These are phyloP conservation scores for Darksidea phi DNA, from an alignment of 495 filamentous ascomycete genomes.

Conservation along the genomic window DNA sequence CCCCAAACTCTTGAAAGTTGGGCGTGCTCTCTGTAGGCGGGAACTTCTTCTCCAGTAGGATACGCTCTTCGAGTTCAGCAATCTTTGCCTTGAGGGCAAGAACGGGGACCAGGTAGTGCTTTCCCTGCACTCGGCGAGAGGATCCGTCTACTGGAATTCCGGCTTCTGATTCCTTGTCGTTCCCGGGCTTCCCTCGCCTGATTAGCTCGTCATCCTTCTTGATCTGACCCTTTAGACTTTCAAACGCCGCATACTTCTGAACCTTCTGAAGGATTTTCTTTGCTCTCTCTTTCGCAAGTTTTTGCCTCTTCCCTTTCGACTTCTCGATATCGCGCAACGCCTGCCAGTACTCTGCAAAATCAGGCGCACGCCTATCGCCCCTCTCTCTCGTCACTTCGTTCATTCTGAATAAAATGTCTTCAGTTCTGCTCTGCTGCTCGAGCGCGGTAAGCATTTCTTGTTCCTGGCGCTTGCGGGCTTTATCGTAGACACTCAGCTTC, in stretches of 20 bases:
- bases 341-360: too few relatives aligned
- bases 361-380: too few relatives aligned
- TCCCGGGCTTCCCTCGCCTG: too few relatives aligned
- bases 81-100: neutral
- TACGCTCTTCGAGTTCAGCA: neutral
- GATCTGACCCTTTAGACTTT: neutral
- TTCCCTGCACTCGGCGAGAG: neutral
- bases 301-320: too few relatives aligned
- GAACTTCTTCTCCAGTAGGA: constrained; percentile 3
- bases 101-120: neutral
- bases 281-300: too few relatives aligned
- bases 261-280: too few relatives aligned
- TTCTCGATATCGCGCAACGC: too few relatives aligned
- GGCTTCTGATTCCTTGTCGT: too few relatives aligned
- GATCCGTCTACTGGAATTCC: too few relatives aligned
- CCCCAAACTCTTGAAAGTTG: neutral
- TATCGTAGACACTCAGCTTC: too few relatives aligned
- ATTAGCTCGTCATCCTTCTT: neutral
- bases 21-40: neutral
- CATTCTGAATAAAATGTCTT: neutral
- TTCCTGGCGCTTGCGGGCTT: neutral
- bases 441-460: neutral
- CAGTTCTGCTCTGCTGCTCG: too few relatives aligned
- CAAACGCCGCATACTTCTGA: neutral
- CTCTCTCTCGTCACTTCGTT: neutral